These are phyloP conservation scores for Pichia sp. DNA, from an alignment of 1,139 yeast genomes.

Conservation along the genomic window DNA sequence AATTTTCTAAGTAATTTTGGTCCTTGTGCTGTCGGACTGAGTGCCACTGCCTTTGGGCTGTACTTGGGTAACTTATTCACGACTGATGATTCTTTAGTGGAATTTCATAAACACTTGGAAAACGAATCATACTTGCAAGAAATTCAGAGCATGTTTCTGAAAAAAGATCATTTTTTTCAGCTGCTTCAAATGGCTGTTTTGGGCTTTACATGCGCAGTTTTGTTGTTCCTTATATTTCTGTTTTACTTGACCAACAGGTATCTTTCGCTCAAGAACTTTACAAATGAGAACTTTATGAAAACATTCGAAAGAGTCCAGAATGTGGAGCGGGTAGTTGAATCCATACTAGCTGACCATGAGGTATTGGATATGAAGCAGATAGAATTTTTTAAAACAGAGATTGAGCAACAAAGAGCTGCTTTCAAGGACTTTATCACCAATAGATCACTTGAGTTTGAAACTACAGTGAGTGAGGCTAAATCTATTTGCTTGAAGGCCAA, in stretches of 20 bases:
- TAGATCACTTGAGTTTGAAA: slow-evolving; percentile 13
- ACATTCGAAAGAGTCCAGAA: slow-evolving; percentile 1
- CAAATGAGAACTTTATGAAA: neutral
- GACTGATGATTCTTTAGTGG: slow-evolving; percentile 10
- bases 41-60: slow-evolving; percentile 12
- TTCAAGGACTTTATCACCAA: slow-evolving; percentile 12
- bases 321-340: slow-evolving; percentile 14
- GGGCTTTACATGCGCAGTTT: neutral
- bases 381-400: slow-evolving; percentile 8
- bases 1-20: neutral
- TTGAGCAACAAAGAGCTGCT: slow-evolving; percentile 10
- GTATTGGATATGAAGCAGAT: slow-evolving; percentile 10
- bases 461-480: slow-evolving; percentile 8
- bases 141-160: slow-evolving; percentile 8
- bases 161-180: slow-evolving; percentile 9
- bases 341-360: slow-evolving; percentile 12
- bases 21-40: slow-evolving; percentile 9
- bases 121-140: slow-evolving; percentile 12
- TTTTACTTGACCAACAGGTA: neutral
- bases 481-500: slow-evolving; percentile 6
- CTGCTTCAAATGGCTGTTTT: neutral
- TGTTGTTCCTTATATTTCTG: neutral
- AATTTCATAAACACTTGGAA: slow-evolving; percentile 12
- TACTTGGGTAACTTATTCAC: slow-evolving; percentile 1
- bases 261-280: neutral